These are phyloP conservation scores for Quercus engelmannii DNA, from an alignment of 306 rosid species.

Conservation along the genomic window DNA sequence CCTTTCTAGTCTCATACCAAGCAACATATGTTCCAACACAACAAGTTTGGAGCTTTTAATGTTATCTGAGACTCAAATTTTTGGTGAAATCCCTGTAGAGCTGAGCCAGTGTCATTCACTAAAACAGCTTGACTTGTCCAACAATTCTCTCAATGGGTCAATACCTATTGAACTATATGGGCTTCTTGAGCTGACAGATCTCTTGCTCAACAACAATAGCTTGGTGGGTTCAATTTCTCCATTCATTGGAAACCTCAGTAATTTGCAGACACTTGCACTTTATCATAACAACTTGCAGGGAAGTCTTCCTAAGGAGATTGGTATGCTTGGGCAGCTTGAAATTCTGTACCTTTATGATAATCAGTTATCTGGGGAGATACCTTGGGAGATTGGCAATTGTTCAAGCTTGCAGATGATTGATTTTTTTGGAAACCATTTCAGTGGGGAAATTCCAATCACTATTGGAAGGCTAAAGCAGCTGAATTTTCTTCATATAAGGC, in stretches of 20 bases:
- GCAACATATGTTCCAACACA: slow-evolving; percentile 63
- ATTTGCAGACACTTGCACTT: slow-evolving; percentile 52
- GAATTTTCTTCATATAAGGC: slow-evolving; percentile 83
- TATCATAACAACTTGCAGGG: slow-evolving; percentile 78
- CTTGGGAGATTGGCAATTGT: slow-evolving; percentile 83
- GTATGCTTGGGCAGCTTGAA: slow-evolving; percentile 75
- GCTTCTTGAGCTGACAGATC: slow-evolving; percentile 55
- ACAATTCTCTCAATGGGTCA: slow-evolving; percentile 70
- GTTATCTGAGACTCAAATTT: slow-evolving; percentile 48
- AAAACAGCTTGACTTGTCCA: slow-evolving; percentile 82
- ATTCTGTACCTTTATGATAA: slow-evolving; percentile 82
- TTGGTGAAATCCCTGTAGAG: slow-evolving; percentile 69
- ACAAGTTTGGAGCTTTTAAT: slow-evolving; percentile 66
- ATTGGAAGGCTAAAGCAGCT: slow-evolving; percentile 69
- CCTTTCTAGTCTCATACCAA: slow-evolving; percentile 67
- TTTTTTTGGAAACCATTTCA: slow-evolving; percentile 73
- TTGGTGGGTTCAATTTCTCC: slow-evolving; percentile 80
- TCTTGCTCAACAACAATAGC: slow-evolving; percentile 80
- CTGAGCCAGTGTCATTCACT: slow-evolving; percentile 59
- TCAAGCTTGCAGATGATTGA: slow-evolving; percentile 80
- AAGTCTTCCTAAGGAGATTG: slow-evolving; percentile 73
- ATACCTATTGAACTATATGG: slow-evolving; percentile 67
- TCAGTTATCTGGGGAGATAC: slow-evolving; percentile 64
- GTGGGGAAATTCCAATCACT: slow-evolving; percentile 69
- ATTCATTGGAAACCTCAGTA: slow-evolving; percentile 61